Evolutionary conservation across 1,284 basidiomycete genomes (phyloP).

Genomic region (Boletellus deceptivus): DNA sequence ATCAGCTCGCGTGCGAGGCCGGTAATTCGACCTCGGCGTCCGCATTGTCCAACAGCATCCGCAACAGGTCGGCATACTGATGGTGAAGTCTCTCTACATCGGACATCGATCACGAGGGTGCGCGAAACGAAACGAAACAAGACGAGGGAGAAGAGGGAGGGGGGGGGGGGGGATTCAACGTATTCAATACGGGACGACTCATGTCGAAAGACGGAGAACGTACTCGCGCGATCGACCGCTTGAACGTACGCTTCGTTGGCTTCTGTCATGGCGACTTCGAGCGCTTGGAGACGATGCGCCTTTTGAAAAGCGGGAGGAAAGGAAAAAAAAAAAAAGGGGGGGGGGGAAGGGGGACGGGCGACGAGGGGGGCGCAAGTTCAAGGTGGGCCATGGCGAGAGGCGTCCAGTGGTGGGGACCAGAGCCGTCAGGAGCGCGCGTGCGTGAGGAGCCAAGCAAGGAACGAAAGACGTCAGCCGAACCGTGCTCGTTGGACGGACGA

Average conservation of each 20-base stretch:
- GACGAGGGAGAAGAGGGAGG: too few species aligned
- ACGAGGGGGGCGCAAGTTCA: too few species aligned
- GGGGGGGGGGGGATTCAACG: neutral
- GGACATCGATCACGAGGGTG: neutral
- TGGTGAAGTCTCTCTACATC: conserved; percentile 64
- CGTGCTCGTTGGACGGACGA: neutral
- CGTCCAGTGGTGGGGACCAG: too few species aligned
- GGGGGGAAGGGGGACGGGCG: too few species aligned
- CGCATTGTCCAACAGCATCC: conserved; percentile 57
- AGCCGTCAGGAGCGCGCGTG: too few species aligned
- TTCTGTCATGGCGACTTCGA: conserved; percentile 65
- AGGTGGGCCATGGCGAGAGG: too few species aligned
- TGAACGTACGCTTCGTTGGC: conserved; percentile 72
- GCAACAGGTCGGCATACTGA: conserved; percentile 59
- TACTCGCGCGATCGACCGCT: conserved; percentile 73
- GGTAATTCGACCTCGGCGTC: conserved; percentile 36
- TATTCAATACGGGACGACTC: neutral
- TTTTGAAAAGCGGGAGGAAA: too few species aligned
- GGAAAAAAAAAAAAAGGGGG: too few species aligned
- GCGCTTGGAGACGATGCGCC: conserved; percentile 51
- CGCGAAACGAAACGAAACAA: too few species aligned
- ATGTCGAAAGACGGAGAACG: conserved; percentile 28
- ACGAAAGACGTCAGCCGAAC: too few species aligned
- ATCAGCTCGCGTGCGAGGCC: too few species aligned
- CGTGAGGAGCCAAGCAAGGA: too few species aligned